Conservation (phyloP, 2,329 filamentous ascomycete genomes). For the Fusarium sarcochroum region DNA sequence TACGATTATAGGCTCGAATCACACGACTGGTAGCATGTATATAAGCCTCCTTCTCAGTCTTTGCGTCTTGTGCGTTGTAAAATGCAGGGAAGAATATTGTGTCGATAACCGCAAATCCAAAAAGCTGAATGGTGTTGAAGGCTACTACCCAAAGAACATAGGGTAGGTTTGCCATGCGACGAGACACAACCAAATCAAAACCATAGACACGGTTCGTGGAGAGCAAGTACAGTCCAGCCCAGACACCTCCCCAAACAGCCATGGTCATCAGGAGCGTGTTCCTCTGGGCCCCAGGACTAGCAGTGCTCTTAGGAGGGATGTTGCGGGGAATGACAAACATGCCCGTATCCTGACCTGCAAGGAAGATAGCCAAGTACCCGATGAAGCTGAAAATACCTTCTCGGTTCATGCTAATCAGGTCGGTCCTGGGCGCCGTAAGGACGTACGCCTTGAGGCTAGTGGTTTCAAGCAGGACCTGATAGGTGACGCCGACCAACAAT, state of each 20-base stretch:
- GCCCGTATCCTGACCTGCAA: slow-evolving; percentile 88
- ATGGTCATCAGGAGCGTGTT: slow-evolving; percentile 74
- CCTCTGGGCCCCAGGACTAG: slow-evolving; percentile 63
- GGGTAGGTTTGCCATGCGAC: slow-evolving; percentile 90
- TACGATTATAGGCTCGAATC: slow-evolving; percentile 88
- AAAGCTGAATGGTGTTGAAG: slow-evolving; percentile 88
- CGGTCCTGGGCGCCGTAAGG: slow-evolving; percentile 82
- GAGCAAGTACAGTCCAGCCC: slow-evolving; percentile 78
- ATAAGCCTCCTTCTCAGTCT: slow-evolving; percentile 74
- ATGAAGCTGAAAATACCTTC: slow-evolving; percentile 96
- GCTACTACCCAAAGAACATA: slow-evolving; percentile 95
- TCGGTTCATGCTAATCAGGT: slow-evolving; percentile 89
- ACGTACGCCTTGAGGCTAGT: slow-evolving; percentile 87
- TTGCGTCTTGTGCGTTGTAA: slow-evolving; percentile 69
- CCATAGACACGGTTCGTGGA: slow-evolving; percentile 79
- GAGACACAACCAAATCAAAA: slow-evolving; percentile 82
- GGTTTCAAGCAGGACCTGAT: slow-evolving; percentile 82
- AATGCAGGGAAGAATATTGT: slow-evolving; percentile 81
- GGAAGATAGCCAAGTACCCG: slow-evolving; percentile 94
- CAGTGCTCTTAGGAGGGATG: slow-evolving; percentile 59
- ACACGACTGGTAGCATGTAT: slow-evolving; percentile 82
- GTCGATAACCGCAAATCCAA: slow-evolving; percentile 84
- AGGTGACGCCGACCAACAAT: slow-evolving; percentile 75
- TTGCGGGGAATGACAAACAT: slow-evolving; percentile 80
- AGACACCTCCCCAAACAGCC: slow-evolving; percentile 74